Conservation (phyloP, 331 rosid genomes). For the Cydonia oblonga region DNA sequence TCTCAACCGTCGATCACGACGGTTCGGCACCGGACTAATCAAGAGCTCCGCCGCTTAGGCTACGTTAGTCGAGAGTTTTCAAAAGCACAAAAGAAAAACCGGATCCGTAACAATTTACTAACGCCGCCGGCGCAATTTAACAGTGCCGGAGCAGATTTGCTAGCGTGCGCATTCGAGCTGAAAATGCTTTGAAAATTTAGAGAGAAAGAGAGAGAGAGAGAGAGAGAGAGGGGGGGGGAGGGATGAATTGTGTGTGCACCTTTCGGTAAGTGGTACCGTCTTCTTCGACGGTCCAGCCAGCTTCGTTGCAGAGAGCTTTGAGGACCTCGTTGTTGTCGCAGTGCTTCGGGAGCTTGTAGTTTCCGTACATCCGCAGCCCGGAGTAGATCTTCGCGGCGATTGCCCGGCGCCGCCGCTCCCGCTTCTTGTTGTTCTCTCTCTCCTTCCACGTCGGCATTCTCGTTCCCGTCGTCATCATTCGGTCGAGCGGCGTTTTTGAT, state of each 20-base stretch:
- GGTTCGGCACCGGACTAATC: no score
- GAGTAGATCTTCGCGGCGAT: constrained; percentile 93
- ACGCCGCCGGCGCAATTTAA: neutral
- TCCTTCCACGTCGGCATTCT: constrained; percentile 98
- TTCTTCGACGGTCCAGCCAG: constrained; percentile 96
- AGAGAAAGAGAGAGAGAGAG: no score
- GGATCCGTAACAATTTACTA: neutral
- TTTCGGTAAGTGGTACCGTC: constrained; percentile 98
- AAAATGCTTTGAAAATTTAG: neutral
- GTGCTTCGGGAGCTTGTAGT: constrained; percentile 92
- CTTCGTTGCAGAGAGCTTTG: constrained; percentile 86
- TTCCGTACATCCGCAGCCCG: constrained; percentile 80
- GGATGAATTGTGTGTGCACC: constrained; percentile 24
- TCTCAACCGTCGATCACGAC: neutral
- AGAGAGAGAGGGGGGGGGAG: neutral
- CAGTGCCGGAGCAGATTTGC: neutral
- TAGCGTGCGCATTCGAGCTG: neutral
- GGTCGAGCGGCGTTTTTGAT: neutral
- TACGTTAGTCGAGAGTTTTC: neutral
- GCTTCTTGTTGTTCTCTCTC: constrained; percentile 92
- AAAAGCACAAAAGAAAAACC: neutral
- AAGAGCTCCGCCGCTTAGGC: neutral
- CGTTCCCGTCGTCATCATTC: constrained; percentile 66
- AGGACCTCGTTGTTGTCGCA: constrained; percentile 24
- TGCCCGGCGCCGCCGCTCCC: constrained; percentile 90